phyloP scores from a whole-genome alignment of 2,329 filamentous ascomycete species.

The Dactylellina drechsleri region DNA sequence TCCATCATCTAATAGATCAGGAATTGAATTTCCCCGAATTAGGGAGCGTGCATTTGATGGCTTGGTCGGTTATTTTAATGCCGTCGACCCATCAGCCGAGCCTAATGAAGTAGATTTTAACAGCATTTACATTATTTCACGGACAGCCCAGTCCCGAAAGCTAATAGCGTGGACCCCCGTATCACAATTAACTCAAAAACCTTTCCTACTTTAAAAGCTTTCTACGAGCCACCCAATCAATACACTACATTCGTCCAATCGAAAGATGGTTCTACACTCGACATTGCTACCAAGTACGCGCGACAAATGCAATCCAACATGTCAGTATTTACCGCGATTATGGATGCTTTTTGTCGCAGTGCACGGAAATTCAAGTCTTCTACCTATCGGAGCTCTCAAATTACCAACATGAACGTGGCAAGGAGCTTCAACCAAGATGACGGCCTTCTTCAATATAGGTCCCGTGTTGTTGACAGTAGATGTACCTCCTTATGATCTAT shows the following conservation, averaged over 20 bases:
- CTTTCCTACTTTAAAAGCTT: background rate
- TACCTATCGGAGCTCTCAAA: slow-evolving; percentile 59
- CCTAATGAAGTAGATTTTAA: no score
- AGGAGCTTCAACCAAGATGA: slow-evolving; percentile 61
- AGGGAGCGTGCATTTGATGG: slow-evolving; percentile 62
- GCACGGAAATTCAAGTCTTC: slow-evolving; percentile 60
- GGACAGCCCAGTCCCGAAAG: slow-evolving; percentile 10
- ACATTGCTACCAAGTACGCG: background rate
- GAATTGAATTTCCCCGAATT: no score
- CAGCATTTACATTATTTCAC: no score
- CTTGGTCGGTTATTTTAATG: slow-evolving; percentile 63
- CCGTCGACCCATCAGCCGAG: no score
- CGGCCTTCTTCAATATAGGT: slow-evolving; percentile 63
- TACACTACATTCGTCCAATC: background rate
- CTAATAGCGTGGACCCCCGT: slow-evolving; percentile 58
- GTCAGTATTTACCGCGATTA: slow-evolving; percentile 59
- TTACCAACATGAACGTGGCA: slow-evolving; percentile 63
- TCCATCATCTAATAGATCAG: no score
- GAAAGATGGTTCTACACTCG: background rate
- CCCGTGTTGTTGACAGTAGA: slow-evolving; percentile 59
- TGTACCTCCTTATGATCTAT: no score
- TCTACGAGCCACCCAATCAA: background rate
- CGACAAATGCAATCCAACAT: background rate
- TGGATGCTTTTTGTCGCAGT: slow-evolving; percentile 62
- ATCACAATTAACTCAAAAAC: slow-evolving; percentile 57